Evolutionary conservation across 2,329 filamentous ascomycete genomes (phyloP).

Genomic region (Cladosporium sp.): DNA sequence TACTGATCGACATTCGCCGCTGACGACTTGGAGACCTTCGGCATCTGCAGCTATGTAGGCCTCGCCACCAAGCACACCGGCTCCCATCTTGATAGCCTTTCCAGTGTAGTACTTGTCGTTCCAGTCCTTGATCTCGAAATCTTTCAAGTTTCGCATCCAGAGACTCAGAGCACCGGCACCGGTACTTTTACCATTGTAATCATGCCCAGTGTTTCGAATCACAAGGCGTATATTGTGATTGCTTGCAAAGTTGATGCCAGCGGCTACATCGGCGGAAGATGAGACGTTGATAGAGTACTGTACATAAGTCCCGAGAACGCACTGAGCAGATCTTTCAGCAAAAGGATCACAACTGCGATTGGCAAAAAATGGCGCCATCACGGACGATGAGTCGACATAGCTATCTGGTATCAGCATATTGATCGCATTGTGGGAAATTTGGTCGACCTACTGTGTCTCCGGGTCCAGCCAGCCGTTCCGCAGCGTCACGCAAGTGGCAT

Average conservation of each 20-base stretch:
- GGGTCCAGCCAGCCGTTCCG: slow-evolving; percentile 12
- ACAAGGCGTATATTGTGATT: slow-evolving; percentile 54
- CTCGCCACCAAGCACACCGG: slow-evolving; percentile 55
- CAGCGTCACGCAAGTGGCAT: slow-evolving; percentile 7
- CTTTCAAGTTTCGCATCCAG: slow-evolving; percentile 59
- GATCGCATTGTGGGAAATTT: no score
- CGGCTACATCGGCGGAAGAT: slow-evolving; percentile 27
- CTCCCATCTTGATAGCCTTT: slow-evolving; percentile 54
- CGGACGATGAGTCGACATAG: slow-evolving; percentile 38
- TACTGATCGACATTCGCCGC: slow-evolving; percentile 57
- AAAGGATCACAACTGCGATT: slow-evolving; percentile 48
- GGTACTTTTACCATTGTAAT: slow-evolving; percentile 58
- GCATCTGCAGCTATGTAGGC: slow-evolving; percentile 49
- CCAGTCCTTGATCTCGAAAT: slow-evolving; percentile 48
- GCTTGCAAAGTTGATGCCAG: slow-evolving; percentile 43
- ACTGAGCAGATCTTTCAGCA: slow-evolving; percentile 35
- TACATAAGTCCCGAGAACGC: slow-evolving; percentile 48
- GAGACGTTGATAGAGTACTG: slow-evolving; percentile 34
- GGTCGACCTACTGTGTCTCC: slow-evolving; percentile 9
- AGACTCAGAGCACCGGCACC: slow-evolving; percentile 60
- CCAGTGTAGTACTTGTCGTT: slow-evolving; percentile 49
- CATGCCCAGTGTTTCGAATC: slow-evolving; percentile 45
- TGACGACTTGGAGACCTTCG: slow-evolving; percentile 53
- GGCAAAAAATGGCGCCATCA: slow-evolving; percentile 43
- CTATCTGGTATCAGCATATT: slow-evolving; percentile 9